A percentile compares a stretch with the other conserved stretches of the same genome.
phyloP scores from a whole-genome alignment of 768 basidiomycete species.

The Pleurotus cornucopiae region DNA sequence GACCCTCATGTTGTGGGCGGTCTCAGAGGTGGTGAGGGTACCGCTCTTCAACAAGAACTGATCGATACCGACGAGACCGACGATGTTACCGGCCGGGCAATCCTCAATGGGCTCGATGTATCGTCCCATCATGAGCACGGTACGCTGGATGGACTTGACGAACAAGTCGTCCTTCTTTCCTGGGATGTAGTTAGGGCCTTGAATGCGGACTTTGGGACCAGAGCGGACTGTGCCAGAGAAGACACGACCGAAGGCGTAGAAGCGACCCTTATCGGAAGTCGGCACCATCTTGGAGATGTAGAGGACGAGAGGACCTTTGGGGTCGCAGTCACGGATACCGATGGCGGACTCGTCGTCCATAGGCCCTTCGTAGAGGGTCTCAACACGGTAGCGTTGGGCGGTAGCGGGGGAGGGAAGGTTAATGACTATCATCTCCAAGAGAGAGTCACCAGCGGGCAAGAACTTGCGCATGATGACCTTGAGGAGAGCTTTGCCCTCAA shows the following conservation, averaged over 20 bases:
- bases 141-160: conserved; percentile 97
- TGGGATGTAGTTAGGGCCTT: conserved; percentile 97
- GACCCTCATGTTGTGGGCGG: conserved; percentile 99
- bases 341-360: conserved; percentile 99
- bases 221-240: conserved; percentile 97
- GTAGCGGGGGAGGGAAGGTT: conserved; percentile 97
- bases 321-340: conserved; percentile 96
- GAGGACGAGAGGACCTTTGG: conserved; percentile 91
- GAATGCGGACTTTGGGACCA: conserved; percentile 98
- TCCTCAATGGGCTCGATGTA: conserved; percentile 98
- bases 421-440: conserved; percentile 99
- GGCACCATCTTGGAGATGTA: conserved; percentile 99
- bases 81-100: conserved; percentile 97
- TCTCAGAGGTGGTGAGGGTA: conserved; percentile 96
- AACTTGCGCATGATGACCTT: conserved; percentile 99
- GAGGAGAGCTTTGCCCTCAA: conserved; percentile 93
- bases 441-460: conserved; percentile 97
- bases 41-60: conserved; percentile 99
- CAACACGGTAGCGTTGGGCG: conserved; percentile 97
- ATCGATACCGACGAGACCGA: conserved; percentile 99
- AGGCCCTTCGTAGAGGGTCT: conserved; percentile 99
- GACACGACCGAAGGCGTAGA: conserved; percentile 99
- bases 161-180: conserved; percentile 99
- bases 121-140: conserved; percentile 99
- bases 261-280: conserved; percentile 99